Evolutionary conservation across 768 basidiomycete species (phyloP), one percentile per base, ranked within the genome.

Genomic region (Amanita pseudoporphyria): DNA sequence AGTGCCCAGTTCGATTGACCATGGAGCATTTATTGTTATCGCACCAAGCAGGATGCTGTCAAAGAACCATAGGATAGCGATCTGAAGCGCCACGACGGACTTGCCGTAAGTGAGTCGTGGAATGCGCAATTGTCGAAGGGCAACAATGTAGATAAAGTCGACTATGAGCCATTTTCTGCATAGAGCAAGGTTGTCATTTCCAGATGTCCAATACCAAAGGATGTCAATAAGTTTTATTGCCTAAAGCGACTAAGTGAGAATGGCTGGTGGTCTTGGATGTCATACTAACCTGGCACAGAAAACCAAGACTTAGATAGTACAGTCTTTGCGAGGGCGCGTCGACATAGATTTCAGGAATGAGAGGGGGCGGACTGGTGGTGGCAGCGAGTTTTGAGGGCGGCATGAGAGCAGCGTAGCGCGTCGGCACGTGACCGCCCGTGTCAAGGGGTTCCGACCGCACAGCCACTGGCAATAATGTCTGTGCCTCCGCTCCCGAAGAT

Each of bases 271-370:
- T 7, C n/a, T 36, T 39, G 43, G 24, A 44, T 26, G 43, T 7
- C 26, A 47, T 36, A 45, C 56, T 38, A 54, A 86, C 90, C 74
- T 93, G 90, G 30, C 87, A 71, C 2, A 91, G 70, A 35, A 82
- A 74, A 6, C 83, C 86, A 21, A 91, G 65, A 53, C 88, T 85
- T 38, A 89, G 70, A 54, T 77, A 76, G 58, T 93, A 89, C 5
- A 87, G 74, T 44, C 92, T 74, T 61, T 91, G 87, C 13, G 87
- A 82, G 18, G 87, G 86, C 4, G 81, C 70, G 59, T 87, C 85
- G 26, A 92, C 56, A 60, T 80, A 81, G 49, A 72, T 75, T 63
- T 88, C 84, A 26, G 89, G 78, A 45, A 95, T 81, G 32, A 86
- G 69, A 36, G 89, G 69, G 45, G 56, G 55, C 31, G 48, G 49